Evolutionary conservation across 345 rosid species (phyloP), one percentile per base, ranked within the genome.

Genomic region (Clausena lansium): DNA sequence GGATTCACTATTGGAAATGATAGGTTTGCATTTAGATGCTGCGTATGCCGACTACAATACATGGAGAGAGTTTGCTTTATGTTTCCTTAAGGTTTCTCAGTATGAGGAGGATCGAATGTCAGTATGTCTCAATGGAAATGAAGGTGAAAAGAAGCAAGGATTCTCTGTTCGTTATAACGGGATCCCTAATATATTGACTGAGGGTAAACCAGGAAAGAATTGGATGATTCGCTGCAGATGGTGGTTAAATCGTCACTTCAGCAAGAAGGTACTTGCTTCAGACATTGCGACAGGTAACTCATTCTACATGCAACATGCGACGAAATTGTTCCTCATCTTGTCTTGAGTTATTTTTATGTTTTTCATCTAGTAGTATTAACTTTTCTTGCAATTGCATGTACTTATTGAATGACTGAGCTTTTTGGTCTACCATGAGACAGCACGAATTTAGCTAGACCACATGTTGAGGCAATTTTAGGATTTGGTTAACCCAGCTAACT

Each of bases 21-120:
- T 91, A 83, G 94, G 95, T 71, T 80, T 91, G 88, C 97, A 95
- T 85, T 79, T 93, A 83, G 97, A 93, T 80, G 93, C 91, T 76
- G 81, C 85, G 25, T 82, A 63, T 77, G 89, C 86, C 0, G 87
- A 82, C 13, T 71, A 75, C 20, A 64, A 78, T 45, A 81, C 82
- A 65, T 93, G 98, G 96, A 89, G 82, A 87, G 97, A 91, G 83
- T 85, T 95, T 50, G 96, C 96, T 24, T 70, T 73, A 69, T 93
- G 98, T 80, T 91, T 93, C 81, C 81, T 82, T 68, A 39, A 80
- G 80, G 84, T 93, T 71, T 73, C 79, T 70, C 79, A 67, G 19
- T 79, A 41, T 32, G 91, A 91, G 61, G 97, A 92, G 84, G 97
- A 91, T 81, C 73, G 84, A 35, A 61, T 89, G 84, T 95, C 97